Conservation (phyloP, 2,329 filamentous ascomycete species). For the Fusarium vanettenii region DNA sequence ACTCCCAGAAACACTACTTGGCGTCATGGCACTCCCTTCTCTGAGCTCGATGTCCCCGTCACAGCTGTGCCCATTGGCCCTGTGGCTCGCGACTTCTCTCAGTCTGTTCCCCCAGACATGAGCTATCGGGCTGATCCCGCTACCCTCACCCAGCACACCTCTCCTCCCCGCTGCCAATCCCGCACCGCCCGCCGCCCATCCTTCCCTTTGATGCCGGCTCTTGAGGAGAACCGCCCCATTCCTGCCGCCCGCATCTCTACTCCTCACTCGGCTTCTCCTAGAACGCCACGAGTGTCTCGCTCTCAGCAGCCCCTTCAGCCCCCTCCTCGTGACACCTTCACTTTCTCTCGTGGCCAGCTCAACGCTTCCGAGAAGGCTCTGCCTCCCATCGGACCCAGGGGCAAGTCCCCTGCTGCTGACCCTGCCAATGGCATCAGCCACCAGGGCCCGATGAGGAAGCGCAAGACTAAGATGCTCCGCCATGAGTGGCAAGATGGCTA, state of each 20-base stretch:
- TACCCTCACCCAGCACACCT: conserved; percentile 42
- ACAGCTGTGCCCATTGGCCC: conserved; percentile 78
- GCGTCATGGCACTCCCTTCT: conserved; percentile 86
- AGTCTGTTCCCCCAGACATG: conserved; percentile 96
- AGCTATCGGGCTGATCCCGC: conserved; percentile 69
- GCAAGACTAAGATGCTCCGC: conserved; percentile 86
- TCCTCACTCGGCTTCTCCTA: conserved; percentile 48
- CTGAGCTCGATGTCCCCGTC: conserved; percentile 88
- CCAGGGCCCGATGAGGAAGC: conserved; percentile 93
- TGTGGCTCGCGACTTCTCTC: conserved; percentile 81
- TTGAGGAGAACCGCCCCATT: conserved; percentile 71
- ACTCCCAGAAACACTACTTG: conserved; percentile 70
- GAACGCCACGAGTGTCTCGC: conserved; percentile 51
- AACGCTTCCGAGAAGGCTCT: conserved; percentile 59
- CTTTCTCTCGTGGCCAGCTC: conserved; percentile 65
- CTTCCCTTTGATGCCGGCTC: conserved; percentile 74
- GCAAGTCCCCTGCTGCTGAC: conserved; percentile 45
- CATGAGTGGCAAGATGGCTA: conserved; percentile 96
- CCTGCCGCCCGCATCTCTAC: conserved; percentile 43
- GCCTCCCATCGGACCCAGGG: conserved; percentile 48
- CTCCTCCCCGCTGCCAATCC: conserved; percentile 61
- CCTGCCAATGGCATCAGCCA: conserved; percentile 70
- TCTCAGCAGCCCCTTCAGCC: conserved; percentile 58
- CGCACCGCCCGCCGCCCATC: conserved; percentile 73
- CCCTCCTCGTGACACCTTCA: conserved; percentile 66